A percentile compares a stretch with the other conserved stretches of the same genome.
phyloP scores from a whole-genome alignment of 1,139 yeast genomes.

The Kodamaea alishanica region DNA sequence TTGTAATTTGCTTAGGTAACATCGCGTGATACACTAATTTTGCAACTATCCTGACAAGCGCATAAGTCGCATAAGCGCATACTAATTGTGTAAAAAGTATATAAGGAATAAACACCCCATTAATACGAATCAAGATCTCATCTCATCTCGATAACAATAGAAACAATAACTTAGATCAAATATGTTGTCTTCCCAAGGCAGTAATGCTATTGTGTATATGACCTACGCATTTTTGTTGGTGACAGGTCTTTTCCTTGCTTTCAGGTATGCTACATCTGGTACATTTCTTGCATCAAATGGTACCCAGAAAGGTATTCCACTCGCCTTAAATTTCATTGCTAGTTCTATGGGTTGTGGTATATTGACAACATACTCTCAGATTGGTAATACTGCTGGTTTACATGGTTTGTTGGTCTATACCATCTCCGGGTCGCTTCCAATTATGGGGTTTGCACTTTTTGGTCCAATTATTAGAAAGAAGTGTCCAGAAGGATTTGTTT shows the following conservation, averaged over 20 bases:
- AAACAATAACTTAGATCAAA: not conserved
- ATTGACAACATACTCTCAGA: slow-evolving; percentile 78
- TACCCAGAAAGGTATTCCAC: slow-evolving; percentile 74
- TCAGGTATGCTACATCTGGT: slow-evolving; percentile 43
- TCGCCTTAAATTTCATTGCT: slow-evolving; percentile 82
- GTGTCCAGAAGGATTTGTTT: slow-evolving; percentile 87
- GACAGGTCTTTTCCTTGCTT: slow-evolving; percentile 57
- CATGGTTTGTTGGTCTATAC: slow-evolving; percentile 86
- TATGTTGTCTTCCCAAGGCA: slow-evolving; percentile 40
- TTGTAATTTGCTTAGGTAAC: no score
- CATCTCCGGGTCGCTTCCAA: slow-evolving; percentile 78
- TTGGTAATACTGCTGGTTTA: slow-evolving; percentile 80
- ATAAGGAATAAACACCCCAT: no score
- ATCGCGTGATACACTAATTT: no score
- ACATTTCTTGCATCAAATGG: slow-evolving; percentile 74
- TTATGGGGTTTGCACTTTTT: slow-evolving; percentile 71
- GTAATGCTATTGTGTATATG: slow-evolving; percentile 73
- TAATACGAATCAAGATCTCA: no score
- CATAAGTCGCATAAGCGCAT: no score
- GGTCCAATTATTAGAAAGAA: slow-evolving; percentile 78
- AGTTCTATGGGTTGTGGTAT: slow-evolving; percentile 94
- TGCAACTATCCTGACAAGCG: no score
- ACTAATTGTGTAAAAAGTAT: no score
- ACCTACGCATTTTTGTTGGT: slow-evolving; percentile 65
- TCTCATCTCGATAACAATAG: no score